Percentiles rank a stretch among this genome's conserved stretches.
These are phyloP conservation scores for Violaceomyces palustris DNA, from an alignment of 1,284 basidiomycete species.

Conservation along the genomic window DNA sequence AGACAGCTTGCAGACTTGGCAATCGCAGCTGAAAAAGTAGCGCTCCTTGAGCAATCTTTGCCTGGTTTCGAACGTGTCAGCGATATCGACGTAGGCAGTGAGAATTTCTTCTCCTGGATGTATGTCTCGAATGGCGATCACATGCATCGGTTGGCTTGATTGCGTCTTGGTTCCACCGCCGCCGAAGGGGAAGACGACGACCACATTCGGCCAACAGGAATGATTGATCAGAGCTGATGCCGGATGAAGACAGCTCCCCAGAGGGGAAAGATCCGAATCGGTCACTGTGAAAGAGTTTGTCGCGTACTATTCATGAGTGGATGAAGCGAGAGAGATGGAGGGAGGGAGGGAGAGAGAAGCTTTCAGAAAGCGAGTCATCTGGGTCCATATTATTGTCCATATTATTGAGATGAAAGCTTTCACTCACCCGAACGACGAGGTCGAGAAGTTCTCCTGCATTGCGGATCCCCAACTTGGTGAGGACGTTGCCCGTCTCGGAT, in stretches of 20 bases:
- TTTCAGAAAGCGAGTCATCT: too few species aligned
- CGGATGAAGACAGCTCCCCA: slow-evolving; percentile 77
- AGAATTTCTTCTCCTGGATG: slow-evolving; percentile 50
- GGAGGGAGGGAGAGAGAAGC: too few species aligned
- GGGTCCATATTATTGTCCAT: too few species aligned
- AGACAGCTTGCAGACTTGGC: slow-evolving; percentile 59
- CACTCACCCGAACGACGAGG: too few species aligned
- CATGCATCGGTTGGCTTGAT: slow-evolving; percentile 65
- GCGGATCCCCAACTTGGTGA: too few species aligned
- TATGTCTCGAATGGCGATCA: slow-evolving; percentile 51
- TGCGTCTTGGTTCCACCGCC: slow-evolving; percentile 36
- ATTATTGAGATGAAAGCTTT: too few species aligned
- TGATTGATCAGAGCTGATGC: slow-evolving; percentile 79
- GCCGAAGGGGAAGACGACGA: slow-evolving; percentile 72
- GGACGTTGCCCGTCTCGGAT: too few species aligned
- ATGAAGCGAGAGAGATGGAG: too few species aligned
- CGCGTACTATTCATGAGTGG: too few species aligned
- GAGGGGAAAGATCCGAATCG: slow-evolving; percentile 57
- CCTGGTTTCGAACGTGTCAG: slow-evolving; percentile 61
- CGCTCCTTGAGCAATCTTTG: slow-evolving; percentile 66
- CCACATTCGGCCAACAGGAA: slow-evolving; percentile 82
- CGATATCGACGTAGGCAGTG: slow-evolving; percentile 80
- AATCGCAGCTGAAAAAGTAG: slow-evolving; percentile 76
- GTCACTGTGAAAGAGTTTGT: slow-evolving; percentile 84
- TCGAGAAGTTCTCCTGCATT: too few species aligned